Evolutionary conservation across 768 basidiomycete species (phyloP).

Genomic region (Boletus rubroflammeus): DNA sequence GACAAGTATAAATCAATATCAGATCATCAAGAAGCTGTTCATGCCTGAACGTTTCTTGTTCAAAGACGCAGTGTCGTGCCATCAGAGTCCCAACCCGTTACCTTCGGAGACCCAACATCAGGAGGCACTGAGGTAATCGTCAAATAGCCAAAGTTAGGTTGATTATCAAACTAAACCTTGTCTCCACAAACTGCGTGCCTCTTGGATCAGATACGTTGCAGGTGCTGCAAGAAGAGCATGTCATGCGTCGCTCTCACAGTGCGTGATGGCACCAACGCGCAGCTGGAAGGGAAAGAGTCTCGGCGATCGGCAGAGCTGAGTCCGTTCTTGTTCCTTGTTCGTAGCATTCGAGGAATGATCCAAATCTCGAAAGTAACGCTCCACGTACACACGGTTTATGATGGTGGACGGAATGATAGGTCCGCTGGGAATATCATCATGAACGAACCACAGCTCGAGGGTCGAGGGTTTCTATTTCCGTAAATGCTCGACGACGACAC

Average conservation of each 20-base stretch:
- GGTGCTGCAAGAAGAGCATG: neutral
- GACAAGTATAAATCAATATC: neutral
- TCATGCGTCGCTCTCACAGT: neutral
- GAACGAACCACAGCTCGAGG: neutral
- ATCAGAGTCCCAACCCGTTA: neutral
- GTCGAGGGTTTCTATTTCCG: constrained; percentile 9
- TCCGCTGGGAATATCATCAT: neutral
- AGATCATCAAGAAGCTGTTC: constrained; percentile 12
- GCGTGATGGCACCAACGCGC: neutral
- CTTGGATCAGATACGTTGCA: neutral
- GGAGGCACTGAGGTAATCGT: neutral
- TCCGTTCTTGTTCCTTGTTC: neutral
- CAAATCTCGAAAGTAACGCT: neutral
- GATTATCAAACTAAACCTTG: constrained; percentile 2
- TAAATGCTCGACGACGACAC: neutral
- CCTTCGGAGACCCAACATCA: neutral
- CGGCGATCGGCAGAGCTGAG: neutral
- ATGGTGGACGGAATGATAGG: neutral
- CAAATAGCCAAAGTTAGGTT: neutral
- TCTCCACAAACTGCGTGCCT: neutral
- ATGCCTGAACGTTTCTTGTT: neutral
- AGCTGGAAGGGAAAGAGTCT: neutral
- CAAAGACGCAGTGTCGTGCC: neutral
- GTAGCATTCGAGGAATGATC: neutral
- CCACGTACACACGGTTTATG: neutral